Base-by-base conservation (phyloP, 164 flowering plant genomes). In the Vitis rupestris region DNA sequence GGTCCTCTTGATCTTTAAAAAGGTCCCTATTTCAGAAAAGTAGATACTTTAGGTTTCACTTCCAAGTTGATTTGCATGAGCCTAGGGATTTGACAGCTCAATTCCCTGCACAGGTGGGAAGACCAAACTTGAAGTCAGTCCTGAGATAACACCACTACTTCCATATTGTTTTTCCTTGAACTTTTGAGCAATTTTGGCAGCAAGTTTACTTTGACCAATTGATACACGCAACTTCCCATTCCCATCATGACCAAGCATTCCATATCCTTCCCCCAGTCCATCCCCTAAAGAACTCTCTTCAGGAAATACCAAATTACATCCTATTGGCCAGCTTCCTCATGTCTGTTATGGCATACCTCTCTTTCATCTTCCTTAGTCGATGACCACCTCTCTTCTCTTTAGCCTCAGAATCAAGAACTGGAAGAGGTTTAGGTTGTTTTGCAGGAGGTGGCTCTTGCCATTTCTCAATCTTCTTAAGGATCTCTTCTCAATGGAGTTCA, bases 241-340 rank as follows among this genome's bases (percentile, higher is more conserved):
- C 54, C 99, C 97, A 63, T 98, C 99, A 74, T 96, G 99, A 68
- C 99, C 99, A 71, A 96, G 97, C 99, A 96, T 96, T 70, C 99
- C 99, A 81, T 96, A 96, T 6, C 99, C 99, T 77, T 93, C 98
- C n/a, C 19, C 19, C 19, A 17, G 19, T 17, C 19, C 19, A 17
- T 17, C 19, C 19, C 19, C 19, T 17, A 17, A 82, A 13, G 99
- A 93, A 72, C 99, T 95, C 82, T 95, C 99, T 76, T 95, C 99
- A 51, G 97, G 98, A 16, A 88, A 17, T 70, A 59, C 98, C 98
- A 80, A 95, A 95, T 66, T 85, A 93, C 99, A 95, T 93, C 81
- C 98, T 79, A 61, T 95, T 95, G 27, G 99, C 99, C 74, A 95
- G 82, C 82, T 93, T 93, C 82, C 98, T 85, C 99, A 90, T 91